These are phyloP conservation scores for Epichloe scottii DNA, from an alignment of 2,329 filamentous ascomycete species.

Conservation along the genomic window DNA sequence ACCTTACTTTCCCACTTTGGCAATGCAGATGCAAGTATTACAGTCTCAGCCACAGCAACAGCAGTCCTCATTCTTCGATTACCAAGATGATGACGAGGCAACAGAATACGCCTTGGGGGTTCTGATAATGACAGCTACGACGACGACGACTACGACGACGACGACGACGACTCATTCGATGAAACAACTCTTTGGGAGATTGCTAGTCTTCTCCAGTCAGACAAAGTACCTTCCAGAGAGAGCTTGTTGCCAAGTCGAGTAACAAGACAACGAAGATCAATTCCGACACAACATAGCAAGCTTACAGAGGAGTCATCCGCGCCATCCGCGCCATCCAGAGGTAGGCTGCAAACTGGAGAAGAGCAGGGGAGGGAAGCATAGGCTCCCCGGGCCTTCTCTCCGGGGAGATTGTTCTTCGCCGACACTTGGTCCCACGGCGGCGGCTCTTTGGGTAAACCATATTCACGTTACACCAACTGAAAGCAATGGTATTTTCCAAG, in stretches of 20 bases:
- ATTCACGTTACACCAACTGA: background rate
- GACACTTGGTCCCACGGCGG: background rate
- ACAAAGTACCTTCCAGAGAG: constrained; percentile 37
- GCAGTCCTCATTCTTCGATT: constrained; percentile 45
- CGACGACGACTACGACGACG: constrained; percentile 18
- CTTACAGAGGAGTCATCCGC: background rate
- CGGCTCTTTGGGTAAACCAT: background rate
- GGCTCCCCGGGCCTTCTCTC: background rate
- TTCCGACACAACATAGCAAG: background rate
- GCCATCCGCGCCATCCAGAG: background rate
- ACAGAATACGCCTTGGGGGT: constrained; percentile 10
- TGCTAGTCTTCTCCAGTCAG: constrained; percentile 42
- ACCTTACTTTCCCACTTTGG: constrained; percentile 4
- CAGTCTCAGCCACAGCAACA: constrained; percentile 24
- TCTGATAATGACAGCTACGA: constrained; percentile 15
- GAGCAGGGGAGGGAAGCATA: background rate
- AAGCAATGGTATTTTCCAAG: constrained; percentile 21
- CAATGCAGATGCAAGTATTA: constrained; percentile 3
- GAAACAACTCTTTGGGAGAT: constrained; percentile 53
- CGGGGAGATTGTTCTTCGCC: background rate
- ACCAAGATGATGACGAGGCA: constrained; percentile 41
- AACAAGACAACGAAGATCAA: background rate
- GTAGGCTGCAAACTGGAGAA: background rate
- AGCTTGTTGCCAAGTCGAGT: constrained; percentile 32
- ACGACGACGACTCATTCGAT: constrained; percentile 36